Percentiles rank a stretch among this genome's conserved stretches.
These are phyloP conservation scores for Diaporthe sp. DNA, from an alignment of 2,329 filamentous ascomycete species.

Conservation along the genomic window DNA sequence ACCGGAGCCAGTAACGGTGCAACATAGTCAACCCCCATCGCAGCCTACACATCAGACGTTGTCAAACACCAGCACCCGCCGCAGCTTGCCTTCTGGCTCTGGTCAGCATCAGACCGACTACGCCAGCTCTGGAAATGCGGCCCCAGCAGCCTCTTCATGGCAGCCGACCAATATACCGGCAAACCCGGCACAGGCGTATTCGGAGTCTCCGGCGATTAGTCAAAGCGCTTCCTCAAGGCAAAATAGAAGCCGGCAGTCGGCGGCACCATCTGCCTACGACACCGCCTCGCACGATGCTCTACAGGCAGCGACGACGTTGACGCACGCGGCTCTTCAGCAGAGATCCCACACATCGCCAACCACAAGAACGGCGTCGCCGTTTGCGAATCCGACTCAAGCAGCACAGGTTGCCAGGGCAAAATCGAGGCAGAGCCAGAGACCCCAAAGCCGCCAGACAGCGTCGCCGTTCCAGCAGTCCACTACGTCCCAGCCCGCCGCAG, in stretches of 20 bases:
- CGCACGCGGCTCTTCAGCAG: constrained; percentile 45
- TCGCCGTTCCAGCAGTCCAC: constrained; percentile 40
- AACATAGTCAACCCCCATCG: constrained; percentile 15
- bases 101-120: constrained; percentile 16
- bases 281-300: constrained; percentile 34
- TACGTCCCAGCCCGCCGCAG: constrained; percentile 35
- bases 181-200: constrained; percentile 11
- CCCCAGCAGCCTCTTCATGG: constrained; percentile 34
- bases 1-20: not conserved
- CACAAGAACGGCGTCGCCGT: constrained; percentile 49
- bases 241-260: not conserved
- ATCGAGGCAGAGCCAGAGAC: constrained; percentile 53
- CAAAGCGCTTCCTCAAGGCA: constrained; percentile 2
- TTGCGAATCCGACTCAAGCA: constrained; percentile 39
- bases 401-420: constrained; percentile 46
- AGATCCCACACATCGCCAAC: constrained; percentile 49
- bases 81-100: constrained; percentile 39
- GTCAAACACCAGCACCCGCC: constrained; percentile 22
- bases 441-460: constrained; percentile 49
- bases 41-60: constrained; percentile 7
- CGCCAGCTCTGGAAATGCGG: constrained; percentile 9
- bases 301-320: constrained; percentile 40
- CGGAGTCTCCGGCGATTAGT: not conserved
- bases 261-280: constrained; percentile 28
- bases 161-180: constrained; percentile 39